Conservation (phyloP, 768 basidiomycete genomes). For the Plicaturopsis crispa region DNA sequence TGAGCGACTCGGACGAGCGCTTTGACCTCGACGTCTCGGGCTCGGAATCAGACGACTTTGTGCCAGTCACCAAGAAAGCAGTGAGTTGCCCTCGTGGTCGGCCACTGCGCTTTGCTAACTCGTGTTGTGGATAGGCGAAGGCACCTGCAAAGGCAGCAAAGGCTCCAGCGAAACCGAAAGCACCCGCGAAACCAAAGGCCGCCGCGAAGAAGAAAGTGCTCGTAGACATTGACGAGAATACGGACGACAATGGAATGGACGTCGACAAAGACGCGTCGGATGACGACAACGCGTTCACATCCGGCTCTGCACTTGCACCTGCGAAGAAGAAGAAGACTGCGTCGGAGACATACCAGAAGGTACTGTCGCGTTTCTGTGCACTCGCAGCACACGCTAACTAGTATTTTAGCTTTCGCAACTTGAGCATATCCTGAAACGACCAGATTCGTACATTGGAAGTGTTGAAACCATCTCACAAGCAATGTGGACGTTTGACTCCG, state of each 20-base stretch:
- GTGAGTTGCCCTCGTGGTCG: constrained; percentile 12
- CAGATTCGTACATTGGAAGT: constrained; percentile 95
- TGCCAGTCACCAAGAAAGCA: constrained; percentile 50
- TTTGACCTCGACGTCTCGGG: constrained; percentile 54
- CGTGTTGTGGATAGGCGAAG: constrained; percentile 7
- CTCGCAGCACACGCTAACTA: constrained; percentile 3
- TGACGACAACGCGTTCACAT: constrained; percentile 24
- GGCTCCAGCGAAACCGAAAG: constrained; percentile 36
- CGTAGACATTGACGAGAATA: constrained; percentile 58
- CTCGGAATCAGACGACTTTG: constrained; percentile 62
- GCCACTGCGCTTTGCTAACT: constrained; percentile 13
- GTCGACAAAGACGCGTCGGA: constrained; percentile 31
- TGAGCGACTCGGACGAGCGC: constrained; percentile 76
- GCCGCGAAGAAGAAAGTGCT: constrained; percentile 65
- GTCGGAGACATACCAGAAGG: constrained; percentile 88
- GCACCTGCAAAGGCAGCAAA: constrained; percentile 24
- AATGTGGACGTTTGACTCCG: constrained; percentile 93
- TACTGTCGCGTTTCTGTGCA: constrained; percentile 17
- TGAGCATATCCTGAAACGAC: constrained; percentile 88
- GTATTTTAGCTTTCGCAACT: constrained; percentile 75
- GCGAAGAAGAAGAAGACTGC: constrained; percentile 76
- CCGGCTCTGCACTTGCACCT: constrained; percentile 17
- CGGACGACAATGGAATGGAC: constrained; percentile 37
- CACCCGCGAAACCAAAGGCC: constrained; percentile 41
- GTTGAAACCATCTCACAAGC: constrained; percentile 79